Percentiles rank a stretch among this genome's conserved stretches.
These are phyloP conservation scores for Gastrolobium villosum DNA, from an alignment of 306 rosid species.

Conservation along the genomic window DNA sequence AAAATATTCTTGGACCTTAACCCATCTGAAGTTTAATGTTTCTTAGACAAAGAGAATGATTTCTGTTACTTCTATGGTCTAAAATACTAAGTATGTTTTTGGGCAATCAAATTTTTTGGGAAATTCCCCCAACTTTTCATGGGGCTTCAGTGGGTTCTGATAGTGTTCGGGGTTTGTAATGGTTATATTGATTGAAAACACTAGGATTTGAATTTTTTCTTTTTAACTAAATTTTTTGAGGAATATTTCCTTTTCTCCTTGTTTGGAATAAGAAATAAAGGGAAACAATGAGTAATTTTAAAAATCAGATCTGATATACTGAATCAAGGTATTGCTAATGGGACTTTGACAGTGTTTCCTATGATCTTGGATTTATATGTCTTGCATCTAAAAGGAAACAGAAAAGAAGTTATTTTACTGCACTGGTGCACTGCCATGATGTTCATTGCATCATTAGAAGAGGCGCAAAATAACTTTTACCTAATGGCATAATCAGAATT, in stretches of 20 bases:
- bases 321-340: not conserved
- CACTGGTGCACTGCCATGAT: not conserved
- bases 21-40: not conserved
- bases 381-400: not conserved
- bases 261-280: not conserved
- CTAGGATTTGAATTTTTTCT: not conserved
- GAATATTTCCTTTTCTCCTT: not conserved
- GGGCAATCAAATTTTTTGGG: not conserved
- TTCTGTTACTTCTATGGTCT: not conserved
- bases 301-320: not conserved
- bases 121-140: too few species aligned
- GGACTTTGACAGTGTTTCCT: not conserved
- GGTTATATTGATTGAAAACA: not conserved
- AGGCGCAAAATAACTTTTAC: not conserved
- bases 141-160: too few species aligned
- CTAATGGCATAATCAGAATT: not conserved
- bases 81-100: not conserved
- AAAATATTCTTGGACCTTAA: not conserved
- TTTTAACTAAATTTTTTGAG: too few species aligned
- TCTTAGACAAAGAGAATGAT: not conserved
- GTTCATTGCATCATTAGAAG: not conserved
- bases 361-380: not conserved
- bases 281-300: not conserved
- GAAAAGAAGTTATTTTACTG: not conserved
- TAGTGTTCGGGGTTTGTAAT: too few species aligned